Conservation (phyloP, 2,329 filamentous ascomycete species). For the Aureobasidium sp. region DNA sequence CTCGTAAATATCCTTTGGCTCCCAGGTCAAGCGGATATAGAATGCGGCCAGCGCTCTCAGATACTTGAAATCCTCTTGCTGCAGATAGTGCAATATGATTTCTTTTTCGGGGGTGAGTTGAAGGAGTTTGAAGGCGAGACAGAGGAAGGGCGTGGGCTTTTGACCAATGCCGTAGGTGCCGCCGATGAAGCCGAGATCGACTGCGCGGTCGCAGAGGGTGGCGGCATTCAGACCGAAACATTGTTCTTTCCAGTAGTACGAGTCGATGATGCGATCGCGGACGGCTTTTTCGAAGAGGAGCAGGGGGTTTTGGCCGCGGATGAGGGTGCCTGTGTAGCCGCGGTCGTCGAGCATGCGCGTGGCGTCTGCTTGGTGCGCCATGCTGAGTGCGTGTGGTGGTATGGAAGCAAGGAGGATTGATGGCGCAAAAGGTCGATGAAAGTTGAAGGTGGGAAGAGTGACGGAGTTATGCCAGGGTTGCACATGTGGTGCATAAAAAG, state of each 20-base stretch:
- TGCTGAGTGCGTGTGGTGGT: constrained; percentile 21
- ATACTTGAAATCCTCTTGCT: constrained; percentile 67
- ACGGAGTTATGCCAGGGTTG: neutral
- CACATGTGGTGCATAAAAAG: neutral
- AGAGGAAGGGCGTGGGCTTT: constrained; percentile 86
- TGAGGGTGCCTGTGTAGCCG: constrained; percentile 66
- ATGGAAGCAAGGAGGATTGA: neutral
- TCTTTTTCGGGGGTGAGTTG: constrained; percentile 77
- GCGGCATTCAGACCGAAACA: constrained; percentile 88
- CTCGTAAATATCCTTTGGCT: constrained; percentile 71
- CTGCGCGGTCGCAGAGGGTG: constrained; percentile 78
- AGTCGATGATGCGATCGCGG: constrained; percentile 89
- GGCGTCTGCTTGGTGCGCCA: constrained; percentile 69
- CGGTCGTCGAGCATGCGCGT: constrained; percentile 76
- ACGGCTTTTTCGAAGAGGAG: constrained; percentile 94
- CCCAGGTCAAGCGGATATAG: constrained; percentile 83
- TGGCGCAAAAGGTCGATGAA: neutral
- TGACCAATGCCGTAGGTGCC: constrained; percentile 81
- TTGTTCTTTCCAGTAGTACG: constrained; percentile 98
- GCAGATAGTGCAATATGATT: constrained; percentile 72
- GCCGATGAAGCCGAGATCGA: constrained; percentile 75
- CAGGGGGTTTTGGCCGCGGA: constrained; percentile 89
- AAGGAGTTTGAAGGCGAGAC: constrained; percentile 87
- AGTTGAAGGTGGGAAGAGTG: neutral
- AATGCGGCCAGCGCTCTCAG: constrained; percentile 83